Evolutionary conservation across 805 yeast genomes (phyloP), one percentile per base, ranked within the genome.

Genomic region (Candida manassasensis): DNA sequence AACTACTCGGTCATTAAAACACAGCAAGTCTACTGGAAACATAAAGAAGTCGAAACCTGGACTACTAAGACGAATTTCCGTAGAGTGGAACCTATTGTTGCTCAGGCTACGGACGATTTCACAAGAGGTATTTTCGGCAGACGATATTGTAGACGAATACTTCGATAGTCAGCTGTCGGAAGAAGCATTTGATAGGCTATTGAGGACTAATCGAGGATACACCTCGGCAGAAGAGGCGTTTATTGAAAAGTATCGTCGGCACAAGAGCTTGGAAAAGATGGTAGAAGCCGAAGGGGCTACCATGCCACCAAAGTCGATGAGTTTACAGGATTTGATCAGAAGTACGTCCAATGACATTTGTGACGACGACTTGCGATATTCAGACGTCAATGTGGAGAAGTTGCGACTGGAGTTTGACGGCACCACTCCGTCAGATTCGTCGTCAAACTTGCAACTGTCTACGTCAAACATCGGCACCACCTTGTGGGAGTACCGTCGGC

Each of bases 401-500:
- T 38, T 62, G 27, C 50, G 63, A 32, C 38, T 52, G 37, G 71
- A 50, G 39, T 55, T 38, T 19, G 72, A 62, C 35, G 46, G 36
- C 6, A 26, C 39, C 8, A 33, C 15, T 21, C 18, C 31, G 7
- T 11, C 25, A 11, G 36, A 27, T 28, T 21, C 35, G 8, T 35
- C 35, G 3, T 11, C 14, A 21, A 36, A 35, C 2, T 19, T 19
- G 21, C 36, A 17, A 8, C 31, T 26, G 17, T 37, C 27, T 11
- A 29, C 27, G 18, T 37, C 28, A 11, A 55, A 59, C 31, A 60
- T 69, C 3, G 93, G 87, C 6, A 71, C 72, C 27, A 60, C 59
- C 9, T 67, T 84, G 29, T 89, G 96, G 96, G 72, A 74, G 34
- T 58, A 67, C 31, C 75, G 87, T 39, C 71, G 95, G 38, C 54